A percentile compares a stretch with the other conserved stretches of the same genome.
Conservation (phyloP, 176 grass and related monocot genomes). For the Echinochloa phyllopogon region DNA sequence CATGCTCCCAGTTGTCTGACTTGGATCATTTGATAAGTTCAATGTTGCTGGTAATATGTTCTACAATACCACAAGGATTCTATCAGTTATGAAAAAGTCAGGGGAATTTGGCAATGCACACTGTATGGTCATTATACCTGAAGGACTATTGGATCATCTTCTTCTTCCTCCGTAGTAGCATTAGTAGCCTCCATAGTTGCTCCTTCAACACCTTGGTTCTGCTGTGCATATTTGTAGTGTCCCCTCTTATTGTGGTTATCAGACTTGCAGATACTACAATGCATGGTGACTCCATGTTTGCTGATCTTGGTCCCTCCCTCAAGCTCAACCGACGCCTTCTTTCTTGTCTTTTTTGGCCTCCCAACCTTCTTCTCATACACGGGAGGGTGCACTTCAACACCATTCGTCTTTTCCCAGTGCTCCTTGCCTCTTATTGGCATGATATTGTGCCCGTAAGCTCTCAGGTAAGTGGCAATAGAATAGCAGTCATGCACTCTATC, state of each 20-base stretch:
- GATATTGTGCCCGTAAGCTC: background rate
- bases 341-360: no score
- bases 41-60: no score
- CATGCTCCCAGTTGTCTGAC: no score
- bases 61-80: no score
- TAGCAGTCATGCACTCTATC: background rate
- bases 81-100: background rate
- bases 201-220: no score
- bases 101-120: background rate
- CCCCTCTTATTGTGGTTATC: background rate
- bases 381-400: background rate
- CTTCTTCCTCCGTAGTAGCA: background rate
- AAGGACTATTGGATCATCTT: background rate
- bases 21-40: no score
- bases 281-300: background rate
- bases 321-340: background rate
- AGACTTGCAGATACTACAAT: background rate
- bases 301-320: slow-evolving; percentile 7
- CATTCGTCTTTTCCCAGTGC: background rate
- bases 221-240: no score
- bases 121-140: no score
- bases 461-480: background rate
- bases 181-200: background rate
- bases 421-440: background rate
- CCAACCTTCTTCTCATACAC: background rate